phyloP scores from a whole-genome alignment of 2,329 filamentous ascomycete species.

The Aspergillus hortae region DNA sequence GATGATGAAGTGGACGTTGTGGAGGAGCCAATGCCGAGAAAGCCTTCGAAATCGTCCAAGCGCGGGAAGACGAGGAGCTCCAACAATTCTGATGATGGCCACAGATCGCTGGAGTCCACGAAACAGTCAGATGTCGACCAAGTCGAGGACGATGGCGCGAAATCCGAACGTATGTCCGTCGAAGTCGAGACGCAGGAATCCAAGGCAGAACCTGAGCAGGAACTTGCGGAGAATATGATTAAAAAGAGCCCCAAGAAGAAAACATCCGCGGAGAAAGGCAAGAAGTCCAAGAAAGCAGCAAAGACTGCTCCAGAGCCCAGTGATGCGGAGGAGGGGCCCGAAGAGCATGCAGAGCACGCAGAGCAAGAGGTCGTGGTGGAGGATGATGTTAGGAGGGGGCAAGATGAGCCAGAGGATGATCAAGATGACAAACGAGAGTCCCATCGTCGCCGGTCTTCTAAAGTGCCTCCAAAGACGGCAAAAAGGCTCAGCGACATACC shows the following conservation, averaged over 20 bases:
- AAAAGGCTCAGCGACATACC: constrained; percentile 38
- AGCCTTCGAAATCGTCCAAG: neutral
- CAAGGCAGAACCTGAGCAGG: neutral
- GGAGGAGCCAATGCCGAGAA: constrained; percentile 2
- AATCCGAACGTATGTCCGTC: constrained; percentile 21
- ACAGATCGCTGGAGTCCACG: neutral
- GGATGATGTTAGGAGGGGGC: constrained; percentile 8
- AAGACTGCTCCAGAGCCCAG: neutral
- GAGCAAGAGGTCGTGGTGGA: neutral
- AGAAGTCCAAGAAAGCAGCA: constrained; percentile 6
- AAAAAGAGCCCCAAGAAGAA: neutral
- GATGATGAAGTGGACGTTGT: constrained; percentile 1
- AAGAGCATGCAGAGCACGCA: neutral
- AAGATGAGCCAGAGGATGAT: constrained; percentile 16
- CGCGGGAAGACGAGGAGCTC: constrained; percentile 6
- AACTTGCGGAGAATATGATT: neutral
- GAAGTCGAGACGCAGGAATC: constrained; percentile 3
- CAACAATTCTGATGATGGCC: neutral
- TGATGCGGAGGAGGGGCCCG: neutral
- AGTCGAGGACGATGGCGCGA: constrained; percentile 8
- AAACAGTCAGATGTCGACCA: constrained; percentile 6
- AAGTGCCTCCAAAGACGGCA: constrained; percentile 32
- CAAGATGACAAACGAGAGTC: constrained; percentile 13
- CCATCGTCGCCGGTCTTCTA: constrained; percentile 21
- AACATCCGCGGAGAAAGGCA: neutral